phyloP scores from a whole-genome alignment of 805 yeast genomes.

The Suhomyces canberraensis region DNA sequence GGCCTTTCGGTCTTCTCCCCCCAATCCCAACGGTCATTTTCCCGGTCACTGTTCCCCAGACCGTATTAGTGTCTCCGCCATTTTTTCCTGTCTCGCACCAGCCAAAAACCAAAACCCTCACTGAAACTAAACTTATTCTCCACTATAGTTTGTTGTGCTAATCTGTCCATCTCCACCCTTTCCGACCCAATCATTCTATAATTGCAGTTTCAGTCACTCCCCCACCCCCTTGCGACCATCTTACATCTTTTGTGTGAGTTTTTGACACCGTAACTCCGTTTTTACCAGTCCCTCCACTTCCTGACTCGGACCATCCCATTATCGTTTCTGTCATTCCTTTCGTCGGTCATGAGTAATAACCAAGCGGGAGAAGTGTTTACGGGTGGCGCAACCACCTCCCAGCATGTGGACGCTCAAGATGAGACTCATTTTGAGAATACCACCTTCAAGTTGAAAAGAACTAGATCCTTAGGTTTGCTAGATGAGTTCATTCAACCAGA shows the following conservation, averaged over 20 bases:
- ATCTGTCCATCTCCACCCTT: not conserved
- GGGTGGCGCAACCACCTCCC: slow-evolving; percentile 63
- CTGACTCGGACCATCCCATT: not conserved
- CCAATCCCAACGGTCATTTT: no score
- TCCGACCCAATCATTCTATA: slow-evolving; percentile 13
- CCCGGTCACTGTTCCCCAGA: not conserved
- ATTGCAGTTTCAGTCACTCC: no score
- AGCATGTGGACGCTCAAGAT: slow-evolving; percentile 66
- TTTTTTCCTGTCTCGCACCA: slow-evolving; percentile 1
- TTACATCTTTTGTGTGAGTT: not conserved
- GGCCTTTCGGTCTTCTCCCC: no score
- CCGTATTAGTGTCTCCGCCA: slow-evolving; percentile 1
- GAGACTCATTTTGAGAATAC: slow-evolving; percentile 68
- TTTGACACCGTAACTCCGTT: no score
- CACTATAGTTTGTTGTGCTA: not conserved
- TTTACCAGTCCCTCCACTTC: not conserved
- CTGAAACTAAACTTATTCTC: slow-evolving; percentile 1
- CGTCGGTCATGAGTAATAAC: slow-evolving; percentile 3
- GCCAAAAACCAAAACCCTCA: slow-evolving; percentile 5
- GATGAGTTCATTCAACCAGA: slow-evolving; percentile 61
- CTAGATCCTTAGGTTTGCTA: slow-evolving; percentile 76
- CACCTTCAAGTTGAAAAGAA: slow-evolving; percentile 73
- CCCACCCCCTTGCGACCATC: slow-evolving; percentile 10
- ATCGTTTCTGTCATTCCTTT: not conserved
- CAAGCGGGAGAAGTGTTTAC: slow-evolving; percentile 32